phyloP scores from a whole-genome alignment of 2,329 filamentous ascomycete species.

The Metarhizium anisopliae region DNA sequence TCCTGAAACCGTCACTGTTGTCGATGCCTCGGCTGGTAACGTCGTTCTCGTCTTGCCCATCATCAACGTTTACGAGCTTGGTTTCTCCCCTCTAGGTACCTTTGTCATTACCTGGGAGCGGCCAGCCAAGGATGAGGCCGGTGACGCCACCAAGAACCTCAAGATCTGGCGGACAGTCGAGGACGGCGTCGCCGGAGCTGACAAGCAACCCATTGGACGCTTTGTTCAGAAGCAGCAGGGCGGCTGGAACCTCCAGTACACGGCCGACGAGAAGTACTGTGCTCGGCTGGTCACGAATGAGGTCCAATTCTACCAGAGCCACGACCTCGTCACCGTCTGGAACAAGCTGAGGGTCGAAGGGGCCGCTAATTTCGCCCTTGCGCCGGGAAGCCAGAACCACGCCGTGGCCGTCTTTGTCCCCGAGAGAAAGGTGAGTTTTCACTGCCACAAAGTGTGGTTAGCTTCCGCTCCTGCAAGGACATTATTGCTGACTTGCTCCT shows the following conservation, averaged over 20 bases:
- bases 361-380: constrained; percentile 79
- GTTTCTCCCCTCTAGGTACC: constrained; percentile 85
- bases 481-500: not conserved
- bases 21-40: constrained; percentile 71
- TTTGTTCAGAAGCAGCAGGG: constrained; percentile 96
- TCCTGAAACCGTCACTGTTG: constrained; percentile 74
- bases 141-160: constrained; percentile 89
- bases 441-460: not conserved
- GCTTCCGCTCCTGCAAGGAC: too few species aligned
- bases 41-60: constrained; percentile 67
- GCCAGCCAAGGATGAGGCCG: constrained; percentile 82
- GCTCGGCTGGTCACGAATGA: constrained; percentile 93
- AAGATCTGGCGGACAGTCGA: constrained; percentile 90
- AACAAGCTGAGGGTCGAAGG: constrained; percentile 93
- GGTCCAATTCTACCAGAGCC: constrained; percentile 91
- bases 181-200: constrained; percentile 48
- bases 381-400: constrained; percentile 73
- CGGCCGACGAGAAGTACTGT: constrained; percentile 84
- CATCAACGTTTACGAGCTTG: constrained; percentile 84
- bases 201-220: constrained; percentile 69
- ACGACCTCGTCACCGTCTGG: constrained; percentile 79
- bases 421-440: constrained; percentile 70
- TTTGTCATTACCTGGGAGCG: constrained; percentile 97
- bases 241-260: constrained; percentile 97
- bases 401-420: constrained; percentile 92